Evolutionary conservation across 192 early-diverging fungal genomes (phyloP).

Genomic region (Coemansia reversa): DNA sequence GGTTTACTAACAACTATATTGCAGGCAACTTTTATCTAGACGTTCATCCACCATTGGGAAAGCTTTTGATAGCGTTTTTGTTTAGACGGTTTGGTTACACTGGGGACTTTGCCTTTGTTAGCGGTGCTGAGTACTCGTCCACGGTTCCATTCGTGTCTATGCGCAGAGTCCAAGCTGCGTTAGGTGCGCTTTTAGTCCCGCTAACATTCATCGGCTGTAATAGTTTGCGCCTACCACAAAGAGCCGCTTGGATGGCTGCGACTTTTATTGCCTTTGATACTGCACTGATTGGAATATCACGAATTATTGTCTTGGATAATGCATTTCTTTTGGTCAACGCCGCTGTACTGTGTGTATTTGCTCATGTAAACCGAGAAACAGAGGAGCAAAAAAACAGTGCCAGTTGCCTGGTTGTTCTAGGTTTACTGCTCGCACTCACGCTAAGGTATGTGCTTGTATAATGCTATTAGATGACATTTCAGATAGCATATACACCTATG

Average conservation of each 20-base stretch:
- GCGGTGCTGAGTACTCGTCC: constrained; percentile 72
- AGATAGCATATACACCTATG: neutral
- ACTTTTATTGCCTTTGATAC: constrained; percentile 74
- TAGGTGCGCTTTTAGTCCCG: constrained; percentile 78
- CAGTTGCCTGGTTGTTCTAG: constrained; percentile 50
- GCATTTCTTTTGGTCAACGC: constrained; percentile 85
- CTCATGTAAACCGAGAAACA: neutral
- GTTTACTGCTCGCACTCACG: constrained; percentile 29
- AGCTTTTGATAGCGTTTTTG: constrained; percentile 65
- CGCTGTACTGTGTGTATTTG: constrained; percentile 5
- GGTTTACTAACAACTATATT: constrained; percentile 90
- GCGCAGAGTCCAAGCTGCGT: constrained; percentile 68
- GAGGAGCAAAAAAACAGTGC: neutral
- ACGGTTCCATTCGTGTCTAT: constrained; percentile 81
- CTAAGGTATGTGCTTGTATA: neutral
- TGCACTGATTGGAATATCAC: constrained; percentile 62
- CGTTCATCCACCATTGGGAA: constrained; percentile 92
- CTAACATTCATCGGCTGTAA: constrained; percentile 64
- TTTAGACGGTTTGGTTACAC: constrained; percentile 74
- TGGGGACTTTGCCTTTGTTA: constrained; percentile 80
- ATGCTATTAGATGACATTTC: constrained; percentile 4
- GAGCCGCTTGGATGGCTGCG: constrained; percentile 58
- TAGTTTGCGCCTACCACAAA: constrained; percentile 5
- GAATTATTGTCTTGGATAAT: constrained; percentile 92
- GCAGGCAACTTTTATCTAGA: constrained; percentile 92